These are phyloP conservation scores for Hemisphaericaspora xylofermentans DNA, from an alignment of 1,139 yeast species.

Conservation along the genomic window DNA sequence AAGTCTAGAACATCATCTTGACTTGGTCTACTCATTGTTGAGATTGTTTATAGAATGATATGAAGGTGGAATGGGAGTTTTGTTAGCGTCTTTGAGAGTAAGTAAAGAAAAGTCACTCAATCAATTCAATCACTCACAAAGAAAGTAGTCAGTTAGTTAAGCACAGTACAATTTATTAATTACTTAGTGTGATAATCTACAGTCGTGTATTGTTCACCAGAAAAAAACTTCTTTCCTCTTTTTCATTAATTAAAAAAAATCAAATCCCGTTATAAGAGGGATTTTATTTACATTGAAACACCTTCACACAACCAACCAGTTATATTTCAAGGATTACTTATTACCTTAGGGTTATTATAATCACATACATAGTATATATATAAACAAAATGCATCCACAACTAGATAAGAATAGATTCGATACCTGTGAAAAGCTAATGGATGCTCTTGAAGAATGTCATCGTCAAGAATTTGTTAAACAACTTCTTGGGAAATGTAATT, in stretches of 20 bases:
- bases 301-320: too few relatives aligned
- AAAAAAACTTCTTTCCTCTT: background rate
- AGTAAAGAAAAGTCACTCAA: too few relatives aligned
- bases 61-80: too few relatives aligned
- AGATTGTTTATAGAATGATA: too few relatives aligned
- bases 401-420: constrained; percentile 46
- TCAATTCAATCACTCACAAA: too few relatives aligned
- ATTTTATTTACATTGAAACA: too few relatives aligned
- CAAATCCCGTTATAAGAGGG: constrained; percentile 1
- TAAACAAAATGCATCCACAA: constrained; percentile 43
- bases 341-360: too few relatives aligned
- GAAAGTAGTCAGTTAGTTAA: too few relatives aligned
- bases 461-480: constrained; percentile 65
- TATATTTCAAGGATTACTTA: background rate
- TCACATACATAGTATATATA: background rate
- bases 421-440: constrained; percentile 76
- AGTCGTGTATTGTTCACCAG: background rate
- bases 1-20: constrained; percentile 83
- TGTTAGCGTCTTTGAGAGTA: too few relatives aligned
- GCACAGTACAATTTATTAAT: too few relatives aligned
- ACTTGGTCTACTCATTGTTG: constrained; percentile 10
- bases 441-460: constrained; percentile 90
- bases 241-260: too few relatives aligned
- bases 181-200: background rate
- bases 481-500: constrained; percentile 84